A percentile compares a stretch with the other conserved stretches of the same genome.
Evolutionary conservation across 257 asterid species (phyloP).

Genomic region (Dorcoceras hygrometricum): DNA sequence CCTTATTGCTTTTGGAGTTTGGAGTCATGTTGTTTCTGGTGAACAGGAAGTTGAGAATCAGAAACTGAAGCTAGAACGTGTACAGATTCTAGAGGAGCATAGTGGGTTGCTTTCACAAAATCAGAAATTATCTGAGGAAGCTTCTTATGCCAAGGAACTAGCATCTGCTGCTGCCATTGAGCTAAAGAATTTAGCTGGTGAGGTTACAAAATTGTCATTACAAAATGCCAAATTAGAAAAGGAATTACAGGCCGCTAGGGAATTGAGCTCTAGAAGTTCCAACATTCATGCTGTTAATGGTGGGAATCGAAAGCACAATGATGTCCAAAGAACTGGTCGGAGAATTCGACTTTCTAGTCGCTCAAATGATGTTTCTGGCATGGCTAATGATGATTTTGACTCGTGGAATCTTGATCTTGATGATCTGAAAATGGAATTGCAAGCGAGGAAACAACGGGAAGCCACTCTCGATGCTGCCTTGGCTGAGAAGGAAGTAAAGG

Average conservation of each 20-base stretch:
- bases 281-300: constrained; percentile 14
- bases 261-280: constrained; percentile 44
- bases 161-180: constrained; percentile 99
- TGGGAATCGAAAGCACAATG: constrained; percentile 57
- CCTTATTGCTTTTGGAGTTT: neutral
- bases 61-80: constrained; percentile 72
- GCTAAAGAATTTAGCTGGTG: constrained; percentile 85
- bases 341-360: constrained; percentile 62
- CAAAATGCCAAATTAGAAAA: constrained; percentile 80
- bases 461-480: constrained; percentile 81
- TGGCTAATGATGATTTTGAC: constrained; percentile 63
- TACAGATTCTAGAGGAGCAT: constrained; percentile 75
- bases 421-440: constrained; percentile 83
- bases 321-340: constrained; percentile 50
- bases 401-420: constrained; percentile 73
- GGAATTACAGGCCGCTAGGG: constrained; percentile 68
- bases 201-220: constrained; percentile 84
- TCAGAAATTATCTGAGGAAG: constrained; percentile 89
- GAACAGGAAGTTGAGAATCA: constrained; percentile 86
- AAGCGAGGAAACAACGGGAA: constrained; percentile 84
- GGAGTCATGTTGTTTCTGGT: constrained; percentile 22
- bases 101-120: constrained; percentile 81
- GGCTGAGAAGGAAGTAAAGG: constrained; percentile 81
- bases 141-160: constrained; percentile 92
- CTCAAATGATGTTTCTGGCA: constrained; percentile 51